Percentiles rank a stretch among this genome's conserved stretches.
Conservation (phyloP, 352 stramenopile genomes). For the Phytophthora sp. region DNA sequence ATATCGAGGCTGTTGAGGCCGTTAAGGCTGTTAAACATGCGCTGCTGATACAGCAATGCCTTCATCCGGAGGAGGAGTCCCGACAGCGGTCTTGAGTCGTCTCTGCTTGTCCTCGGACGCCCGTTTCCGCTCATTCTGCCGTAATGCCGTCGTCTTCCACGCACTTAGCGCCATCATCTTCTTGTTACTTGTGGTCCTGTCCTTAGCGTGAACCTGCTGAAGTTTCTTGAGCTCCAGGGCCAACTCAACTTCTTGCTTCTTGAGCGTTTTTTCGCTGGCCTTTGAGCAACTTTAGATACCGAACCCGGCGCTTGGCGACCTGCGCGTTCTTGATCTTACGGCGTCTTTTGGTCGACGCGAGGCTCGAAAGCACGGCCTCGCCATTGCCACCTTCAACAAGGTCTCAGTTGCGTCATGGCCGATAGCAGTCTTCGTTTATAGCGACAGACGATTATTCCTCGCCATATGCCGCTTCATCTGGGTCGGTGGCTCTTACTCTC, state of each 20-base stretch:
- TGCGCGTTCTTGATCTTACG: constrained; percentile 27
- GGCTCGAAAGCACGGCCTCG: too few relatives aligned
- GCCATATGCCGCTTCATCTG: too few relatives aligned
- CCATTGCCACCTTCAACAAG: too few relatives aligned
- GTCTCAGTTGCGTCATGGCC: too few relatives aligned
- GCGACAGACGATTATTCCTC: too few relatives aligned
- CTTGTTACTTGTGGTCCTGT: constrained; percentile 15
- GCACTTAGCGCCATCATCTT: constrained; percentile 21
- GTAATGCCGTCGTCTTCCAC: constrained; percentile 24
- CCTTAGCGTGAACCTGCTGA: constrained; percentile 1
- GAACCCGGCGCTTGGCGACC: constrained; percentile 21
- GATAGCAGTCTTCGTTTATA: too few relatives aligned
- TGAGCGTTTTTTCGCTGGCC: constrained; percentile 22
- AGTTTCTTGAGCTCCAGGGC: constrained; percentile 16
- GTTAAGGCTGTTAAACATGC: constrained; percentile 6
- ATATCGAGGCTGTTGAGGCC: constrained; percentile 7
- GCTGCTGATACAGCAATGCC: constrained; percentile 15
- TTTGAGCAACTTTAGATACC: constrained; percentile 32
- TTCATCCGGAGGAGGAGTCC: constrained; percentile 27
- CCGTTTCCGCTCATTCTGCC: constrained; percentile 32
- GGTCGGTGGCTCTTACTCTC: constrained; percentile 22
- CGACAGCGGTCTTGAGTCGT: constrained; percentile 17
- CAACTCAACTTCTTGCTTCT: constrained; percentile 31
- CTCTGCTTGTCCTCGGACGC: constrained; percentile 25
- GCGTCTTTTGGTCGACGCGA: constrained; percentile 11